phyloP scores from a whole-genome alignment of 2,329 filamentous ascomycete genomes.

The Myriangium duriaei region DNA sequence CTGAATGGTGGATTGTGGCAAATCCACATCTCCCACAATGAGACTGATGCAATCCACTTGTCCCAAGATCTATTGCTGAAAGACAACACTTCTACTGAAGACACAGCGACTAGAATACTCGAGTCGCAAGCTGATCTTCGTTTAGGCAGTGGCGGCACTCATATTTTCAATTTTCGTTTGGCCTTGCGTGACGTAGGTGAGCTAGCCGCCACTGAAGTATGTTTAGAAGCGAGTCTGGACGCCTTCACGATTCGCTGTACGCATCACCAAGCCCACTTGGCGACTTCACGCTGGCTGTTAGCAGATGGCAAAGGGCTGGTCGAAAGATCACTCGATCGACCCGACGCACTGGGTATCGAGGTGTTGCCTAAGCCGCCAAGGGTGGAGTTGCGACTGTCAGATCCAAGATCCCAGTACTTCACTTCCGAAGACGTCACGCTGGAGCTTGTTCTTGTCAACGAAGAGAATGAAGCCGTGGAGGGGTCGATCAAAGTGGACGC shows the following conservation, averaged over 20 bases:
- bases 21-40: slow-evolving; percentile 4
- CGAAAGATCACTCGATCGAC: slow-evolving; percentile 30
- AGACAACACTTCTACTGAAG: slow-evolving; percentile 5
- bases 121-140: neutral
- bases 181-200: slow-evolving; percentile 5
- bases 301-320: slow-evolving; percentile 23
- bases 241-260: slow-evolving; percentile 11
- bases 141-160: neutral
- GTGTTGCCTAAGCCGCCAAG: slow-evolving; percentile 87
- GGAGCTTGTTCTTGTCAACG: slow-evolving; percentile 60
- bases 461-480: slow-evolving; percentile 66
- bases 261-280: slow-evolving; percentile 13
- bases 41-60: neutral
- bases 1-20: slow-evolving; percentile 8
- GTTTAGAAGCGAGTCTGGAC: neutral
- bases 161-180: slow-evolving; percentile 2
- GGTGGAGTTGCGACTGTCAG: slow-evolving; percentile 58
- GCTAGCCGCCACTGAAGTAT: neutral
- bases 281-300: slow-evolving; percentile 12
- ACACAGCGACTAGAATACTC: neutral
- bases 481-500: slow-evolving; percentile 51
- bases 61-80: slow-evolving; percentile 4
- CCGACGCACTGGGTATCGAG: slow-evolving; percentile 46
- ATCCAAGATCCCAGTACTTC: slow-evolving; percentile 62
- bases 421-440: slow-evolving; percentile 66